Evolutionary conservation across 106 monocot species (phyloP).

Genomic region (Platanthera zijinensis): DNA sequence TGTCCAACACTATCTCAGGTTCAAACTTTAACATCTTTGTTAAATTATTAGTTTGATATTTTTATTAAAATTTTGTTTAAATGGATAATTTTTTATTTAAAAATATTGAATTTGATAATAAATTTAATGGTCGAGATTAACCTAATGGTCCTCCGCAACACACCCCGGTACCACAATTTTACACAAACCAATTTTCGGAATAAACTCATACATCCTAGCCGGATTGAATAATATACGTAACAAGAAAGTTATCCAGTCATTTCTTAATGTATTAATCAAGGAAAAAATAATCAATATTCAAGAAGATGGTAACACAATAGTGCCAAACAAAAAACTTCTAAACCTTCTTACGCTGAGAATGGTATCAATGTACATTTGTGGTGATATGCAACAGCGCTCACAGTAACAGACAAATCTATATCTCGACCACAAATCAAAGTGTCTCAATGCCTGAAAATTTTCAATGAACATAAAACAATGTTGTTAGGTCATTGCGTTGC

Average conservation of each 20-base stretch:
- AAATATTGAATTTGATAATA: too few species aligned
- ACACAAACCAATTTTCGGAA: neutral
- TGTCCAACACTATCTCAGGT: too few species aligned
- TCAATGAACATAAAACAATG: neutral
- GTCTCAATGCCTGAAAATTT: constrained; percentile 46
- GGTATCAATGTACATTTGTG: constrained; percentile 44
- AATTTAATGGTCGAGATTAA: too few species aligned
- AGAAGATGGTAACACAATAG: neutral
- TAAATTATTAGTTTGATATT: too few species aligned
- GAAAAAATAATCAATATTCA: neutral
- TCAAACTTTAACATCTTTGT: too few species aligned
- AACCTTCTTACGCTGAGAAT: constrained; percentile 56
- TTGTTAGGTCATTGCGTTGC: neutral
- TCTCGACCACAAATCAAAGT: constrained; percentile 51
- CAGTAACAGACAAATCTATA: constrained; percentile 71
- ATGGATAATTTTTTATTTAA: too few species aligned
- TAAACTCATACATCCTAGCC: neutral
- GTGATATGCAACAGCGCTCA: constrained; percentile 46
- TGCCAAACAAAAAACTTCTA: neutral
- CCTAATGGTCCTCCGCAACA: too few species aligned
- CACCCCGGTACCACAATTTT: too few species aligned
- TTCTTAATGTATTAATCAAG: neutral
- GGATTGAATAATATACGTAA: neutral
- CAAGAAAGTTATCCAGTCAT: neutral
- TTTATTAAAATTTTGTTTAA: too few species aligned